A percentile compares a stretch with the other conserved stretches of the same genome.
phyloP scores from a whole-genome alignment of 306 rosid species.

The Aeschynomene evenia region DNA sequence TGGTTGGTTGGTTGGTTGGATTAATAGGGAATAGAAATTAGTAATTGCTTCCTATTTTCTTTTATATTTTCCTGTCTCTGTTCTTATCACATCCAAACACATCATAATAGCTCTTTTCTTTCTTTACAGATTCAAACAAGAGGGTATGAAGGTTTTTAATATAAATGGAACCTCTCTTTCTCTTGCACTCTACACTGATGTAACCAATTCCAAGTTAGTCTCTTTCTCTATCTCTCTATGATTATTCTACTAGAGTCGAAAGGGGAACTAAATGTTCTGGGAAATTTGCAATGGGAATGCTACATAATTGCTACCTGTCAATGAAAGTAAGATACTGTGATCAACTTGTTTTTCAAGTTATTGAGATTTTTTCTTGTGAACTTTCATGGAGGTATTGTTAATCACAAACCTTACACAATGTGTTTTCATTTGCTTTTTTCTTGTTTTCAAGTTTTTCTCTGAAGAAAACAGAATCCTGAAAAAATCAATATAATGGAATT shows the following conservation, averaged over 20 bases:
- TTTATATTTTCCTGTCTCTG: not conserved
- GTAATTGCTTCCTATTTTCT: not conserved
- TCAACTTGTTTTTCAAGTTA: slow-evolving; percentile 2
- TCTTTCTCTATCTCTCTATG: slow-evolving; percentile 8
- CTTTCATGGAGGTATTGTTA: not conserved
- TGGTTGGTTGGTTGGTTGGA: not conserved
- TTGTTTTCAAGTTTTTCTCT: too few relatives aligned
- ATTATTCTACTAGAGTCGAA: not conserved
- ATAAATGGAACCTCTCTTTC: slow-evolving; percentile 54
- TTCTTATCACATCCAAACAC: not conserved
- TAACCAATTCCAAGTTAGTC: slow-evolving; percentile 76
- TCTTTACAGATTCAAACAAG: slow-evolving; percentile 23
- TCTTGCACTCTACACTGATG: slow-evolving; percentile 68
- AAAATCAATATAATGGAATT: not conserved
- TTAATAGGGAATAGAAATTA: not conserved
- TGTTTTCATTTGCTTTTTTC: too few relatives aligned
- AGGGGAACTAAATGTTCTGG: not conserved
- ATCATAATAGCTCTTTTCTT: not conserved
- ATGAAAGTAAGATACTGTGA: not conserved
- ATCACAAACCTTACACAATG: too few relatives aligned
- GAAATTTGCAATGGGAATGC: not conserved
- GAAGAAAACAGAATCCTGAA: too few relatives aligned
- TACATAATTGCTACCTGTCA: not conserved
- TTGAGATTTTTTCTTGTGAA: not conserved
- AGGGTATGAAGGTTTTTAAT: slow-evolving; percentile 62